A percentile compares a stretch with the other conserved stretches of the same genome.
Conservation (phyloP, 371 early-diverging fungal species). For the Ordospora pajunii region DNA sequence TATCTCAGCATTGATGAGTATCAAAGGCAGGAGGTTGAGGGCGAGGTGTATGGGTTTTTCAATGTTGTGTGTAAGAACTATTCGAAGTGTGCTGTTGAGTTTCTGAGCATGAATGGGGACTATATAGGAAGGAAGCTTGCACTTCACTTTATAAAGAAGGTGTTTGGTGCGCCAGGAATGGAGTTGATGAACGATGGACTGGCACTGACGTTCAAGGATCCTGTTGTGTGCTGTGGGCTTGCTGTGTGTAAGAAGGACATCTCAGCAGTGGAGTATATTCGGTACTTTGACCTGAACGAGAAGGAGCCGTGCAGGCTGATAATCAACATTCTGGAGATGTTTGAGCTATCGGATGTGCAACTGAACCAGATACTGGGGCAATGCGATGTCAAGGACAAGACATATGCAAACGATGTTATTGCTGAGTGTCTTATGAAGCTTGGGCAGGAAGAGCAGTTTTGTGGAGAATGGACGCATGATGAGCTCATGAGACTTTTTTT, state of each 20-base stretch:
- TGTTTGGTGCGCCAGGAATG: not conserved
- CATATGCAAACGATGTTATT: slow-evolving; percentile 22
- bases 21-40: slow-evolving; percentile 18
- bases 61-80: slow-evolving; percentile 32
- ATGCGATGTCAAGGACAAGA: not conserved
- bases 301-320: slow-evolving; percentile 41
- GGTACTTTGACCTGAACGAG: slow-evolving; percentile 43
- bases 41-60: slow-evolving; percentile 29
- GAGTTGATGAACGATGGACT: not conserved
- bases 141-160: slow-evolving; percentile 32
- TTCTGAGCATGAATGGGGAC: slow-evolving; percentile 16
- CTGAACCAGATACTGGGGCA: not conserved
- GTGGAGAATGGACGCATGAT: slow-evolving; percentile 21
- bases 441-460: slow-evolving; percentile 20
- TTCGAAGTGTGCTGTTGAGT: not conserved
- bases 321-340: slow-evolving; percentile 29
- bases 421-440: slow-evolving; percentile 29
- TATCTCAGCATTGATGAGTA: slow-evolving; percentile 25
- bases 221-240: slow-evolving; percentile 3
- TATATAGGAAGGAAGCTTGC: slow-evolving; percentile 20
- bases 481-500: slow-evolving; percentile 36
- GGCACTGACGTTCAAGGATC: slow-evolving; percentile 4
- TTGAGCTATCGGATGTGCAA: not conserved
- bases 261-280: slow-evolving; percentile 8
- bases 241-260: slow-evolving; percentile 18